Evolutionary conservation across 345 rosid genomes (phyloP).

Genomic region (thale cress (Arabidopsis thaliana)): DNA sequence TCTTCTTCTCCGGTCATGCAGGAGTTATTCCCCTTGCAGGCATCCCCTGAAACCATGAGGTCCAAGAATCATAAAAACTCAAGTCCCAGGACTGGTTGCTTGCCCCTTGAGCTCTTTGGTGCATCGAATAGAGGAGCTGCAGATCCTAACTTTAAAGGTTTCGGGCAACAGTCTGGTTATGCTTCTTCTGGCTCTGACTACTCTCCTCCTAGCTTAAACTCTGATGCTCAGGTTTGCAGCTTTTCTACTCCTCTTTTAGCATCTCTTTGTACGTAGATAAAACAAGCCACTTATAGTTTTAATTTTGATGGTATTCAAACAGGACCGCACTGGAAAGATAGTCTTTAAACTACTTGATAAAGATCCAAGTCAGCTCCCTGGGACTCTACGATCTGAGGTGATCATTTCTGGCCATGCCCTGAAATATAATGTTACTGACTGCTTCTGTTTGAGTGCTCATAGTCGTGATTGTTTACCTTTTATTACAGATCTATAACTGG

Average conservation of each 20-base stretch:
- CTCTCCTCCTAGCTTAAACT: conserved; percentile 78
- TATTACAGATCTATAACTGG: conserved; percentile 80
- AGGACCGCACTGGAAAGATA: conserved; percentile 79
- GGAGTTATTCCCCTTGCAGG: conserved; percentile 77
- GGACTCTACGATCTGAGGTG: conserved; percentile 69
- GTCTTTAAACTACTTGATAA: conserved; percentile 75
- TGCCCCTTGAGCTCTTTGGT: conserved; percentile 81
- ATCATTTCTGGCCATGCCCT: conserved; percentile 11
- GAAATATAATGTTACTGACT: conserved; percentile 9
- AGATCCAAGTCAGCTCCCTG: conserved; percentile 86
- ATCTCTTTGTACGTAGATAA: background rate
- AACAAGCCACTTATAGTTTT: conserved; percentile 1
- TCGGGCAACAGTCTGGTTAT: conserved; percentile 68
- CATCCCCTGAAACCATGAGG: conserved; percentile 59
- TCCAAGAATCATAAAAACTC: conserved; percentile 54
- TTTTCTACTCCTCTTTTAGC: conserved; percentile 5
- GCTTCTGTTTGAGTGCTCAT: conserved; percentile 11
- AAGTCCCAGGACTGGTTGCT: conserved; percentile 50
- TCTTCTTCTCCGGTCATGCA: conserved; percentile 81
- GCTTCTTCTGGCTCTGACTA: conserved; percentile 93
- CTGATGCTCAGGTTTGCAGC: conserved; percentile 73
- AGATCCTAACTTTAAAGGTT: conserved; percentile 56
- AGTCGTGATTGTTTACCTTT: conserved; percentile 16
- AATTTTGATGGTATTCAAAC: conserved; percentile 29
- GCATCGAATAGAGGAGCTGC: conserved; percentile 52